Base-by-base conservation (phyloP, 768 basidiomycete species). In the Mycena latifolia region DNA sequence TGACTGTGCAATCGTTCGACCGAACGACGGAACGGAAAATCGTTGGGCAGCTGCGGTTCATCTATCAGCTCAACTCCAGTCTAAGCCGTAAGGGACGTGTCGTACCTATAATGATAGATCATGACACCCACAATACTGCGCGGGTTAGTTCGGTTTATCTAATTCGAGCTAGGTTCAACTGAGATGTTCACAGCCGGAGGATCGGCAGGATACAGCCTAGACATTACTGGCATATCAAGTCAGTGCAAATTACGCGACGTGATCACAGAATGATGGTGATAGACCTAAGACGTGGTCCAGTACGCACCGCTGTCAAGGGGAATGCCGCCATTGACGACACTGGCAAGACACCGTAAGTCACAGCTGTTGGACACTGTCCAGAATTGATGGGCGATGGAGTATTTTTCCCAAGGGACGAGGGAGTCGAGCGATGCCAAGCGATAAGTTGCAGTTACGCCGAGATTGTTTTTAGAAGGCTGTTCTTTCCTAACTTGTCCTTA, bases 41-140 rank as follows among this genome's bases (percentile, higher is more conserved):
- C 43, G 41, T 24, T 45, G 37, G 55, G 33, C n/a, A n/a, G n/a
- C n/a, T n/a, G 33, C 33, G 6, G 45, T 22, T 57, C 46, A 59
- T 59, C 46, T 59, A 59, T 59, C 57, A 59, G 45, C 12, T 8
- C 10, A 45, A 39, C 41, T n/a, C 41, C 41, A 43, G 47, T 48
- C 33, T 50, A 39, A 25, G 57, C 63, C 41, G 41, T 28, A 43
- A 22, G 55, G 27, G 31, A 51, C 27, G 37, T 28, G 31, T 9
- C 55, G 27, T 52, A 63, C 63, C 55, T 51, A 22, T 6, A 43
- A 15, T 37, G 43, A 47, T 57, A 46, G 29, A 46, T 46, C 31
- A 37, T 33, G 22, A 45, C 25, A 3, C n/a, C n/a, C n/a, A n/a
- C n/a, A 18, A 22, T 25, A 56, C 27, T 56, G 45, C n/a, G 28